phyloP scores from a whole-genome alignment of 768 basidiomycete species.

The Suillus discolor region DNA sequence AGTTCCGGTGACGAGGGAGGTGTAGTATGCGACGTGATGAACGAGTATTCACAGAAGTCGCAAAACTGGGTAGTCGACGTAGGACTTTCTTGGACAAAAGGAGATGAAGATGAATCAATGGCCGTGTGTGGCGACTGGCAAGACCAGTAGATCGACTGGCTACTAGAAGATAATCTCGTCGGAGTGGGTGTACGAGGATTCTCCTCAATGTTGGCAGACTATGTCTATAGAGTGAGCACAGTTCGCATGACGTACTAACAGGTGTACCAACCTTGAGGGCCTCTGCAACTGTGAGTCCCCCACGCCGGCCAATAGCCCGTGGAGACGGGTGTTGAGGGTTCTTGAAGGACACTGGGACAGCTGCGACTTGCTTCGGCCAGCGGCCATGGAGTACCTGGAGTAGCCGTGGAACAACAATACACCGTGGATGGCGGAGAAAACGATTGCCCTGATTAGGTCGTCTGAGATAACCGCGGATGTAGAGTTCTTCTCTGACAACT shows the following conservation, averaged over 20 bases:
- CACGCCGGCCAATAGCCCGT: constrained; percentile 21
- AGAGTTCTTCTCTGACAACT: constrained; percentile 30
- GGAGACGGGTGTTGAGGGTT: constrained; percentile 12
- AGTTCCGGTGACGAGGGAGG: constrained; percentile 29
- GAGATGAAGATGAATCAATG: neutral
- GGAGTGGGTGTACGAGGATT: neutral
- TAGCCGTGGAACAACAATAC: neutral
- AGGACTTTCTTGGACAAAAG: constrained; percentile 9
- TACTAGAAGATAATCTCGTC: constrained; percentile 7
- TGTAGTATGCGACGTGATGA: constrained; percentile 33
- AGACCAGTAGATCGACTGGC: constrained; percentile 12
- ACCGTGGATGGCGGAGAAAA: too few relatives aligned
- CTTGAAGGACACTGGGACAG: neutral
- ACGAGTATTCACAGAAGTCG: constrained; percentile 34
- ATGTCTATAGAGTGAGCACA: neutral
- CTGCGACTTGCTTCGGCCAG: neutral
- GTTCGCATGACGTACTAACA: too few relatives aligned
- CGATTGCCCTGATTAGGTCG: constrained; percentile 13
- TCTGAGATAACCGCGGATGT: constrained; percentile 28
- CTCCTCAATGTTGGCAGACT: neutral
- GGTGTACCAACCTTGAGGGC: constrained; percentile 10
- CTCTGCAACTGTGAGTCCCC: constrained; percentile 21
- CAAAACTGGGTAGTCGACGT: constrained; percentile 17
- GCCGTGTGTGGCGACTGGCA: constrained; percentile 14
- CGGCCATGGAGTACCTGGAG: neutral